Base-by-base conservation (phyloP, 2,329 filamentous ascomycete species). In the Pseudogymnoascus pannorum region DNA sequence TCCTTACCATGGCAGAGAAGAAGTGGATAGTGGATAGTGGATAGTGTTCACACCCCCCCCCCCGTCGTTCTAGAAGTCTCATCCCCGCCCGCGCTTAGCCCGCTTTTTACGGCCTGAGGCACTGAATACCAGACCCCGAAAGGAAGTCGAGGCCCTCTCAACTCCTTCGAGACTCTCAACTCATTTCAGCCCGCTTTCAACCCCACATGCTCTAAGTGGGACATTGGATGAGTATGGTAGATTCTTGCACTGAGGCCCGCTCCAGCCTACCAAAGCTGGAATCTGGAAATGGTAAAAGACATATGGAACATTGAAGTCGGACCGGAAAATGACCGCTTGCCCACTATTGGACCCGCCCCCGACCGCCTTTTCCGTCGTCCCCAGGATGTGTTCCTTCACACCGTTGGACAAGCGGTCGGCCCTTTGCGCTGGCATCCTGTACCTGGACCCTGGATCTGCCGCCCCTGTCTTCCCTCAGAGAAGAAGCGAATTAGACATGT, bases 291-390 rank as follows among this genome's bases (percentile, higher is more conserved):
- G 48, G 26, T 18, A 54, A 54, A 7, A 24, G 48, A 54, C 20
- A 51, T 24, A 24, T 44, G 20, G 36, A 26, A 54, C 31, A 24
- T 12, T 51, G n/a, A 54, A 54, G 16, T 54, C 48, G 48, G 48
- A 54, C 48, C 48, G 26, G 48, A 26, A 54, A 54, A 54, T 54
- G 48, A 31, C 48, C 26, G 48, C 48, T 31, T 54, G 48, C 48
- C 48, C 48, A 54, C 26, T 54, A 54, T 54, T 54, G 48, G 48
- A 54, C 48, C 48, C 44, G 44, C 44, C 48, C 48, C 48, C 48
- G 26, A 54, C 48, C 48, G 48, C 26, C 48, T 31, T 54, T 54
- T 54, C 48, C 48, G 48, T 54, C 26, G 48, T 18, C 48, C n/a
- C 26, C 48, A 54, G 24, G 48, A 54, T 54, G 48, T 26, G 48